Conservation (phyloP, 208 protist species). For the Herpetomonas muscarum region DNA sequence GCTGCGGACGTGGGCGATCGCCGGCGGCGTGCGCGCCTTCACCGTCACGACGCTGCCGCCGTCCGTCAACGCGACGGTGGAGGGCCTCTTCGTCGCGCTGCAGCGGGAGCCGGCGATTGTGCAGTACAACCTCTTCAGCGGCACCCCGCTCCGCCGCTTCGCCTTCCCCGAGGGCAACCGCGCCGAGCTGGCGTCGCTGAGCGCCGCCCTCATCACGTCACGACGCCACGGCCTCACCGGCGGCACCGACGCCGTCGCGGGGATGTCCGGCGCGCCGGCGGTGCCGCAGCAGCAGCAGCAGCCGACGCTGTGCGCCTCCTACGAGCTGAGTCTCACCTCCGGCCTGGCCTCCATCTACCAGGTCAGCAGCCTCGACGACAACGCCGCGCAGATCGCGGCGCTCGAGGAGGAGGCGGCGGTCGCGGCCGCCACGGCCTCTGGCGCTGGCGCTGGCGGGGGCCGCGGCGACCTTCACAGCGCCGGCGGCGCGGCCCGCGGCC, state of each 20-base stretch:
- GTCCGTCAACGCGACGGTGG: not conserved
- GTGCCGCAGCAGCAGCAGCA: not conserved
- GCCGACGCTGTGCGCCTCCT: constrained; percentile 18
- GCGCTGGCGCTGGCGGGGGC: not conserved
- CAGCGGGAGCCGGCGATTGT: constrained; percentile 38
- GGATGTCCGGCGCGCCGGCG: not conserved
- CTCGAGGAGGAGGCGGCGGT: not conserved
- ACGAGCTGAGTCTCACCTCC: constrained; percentile 15
- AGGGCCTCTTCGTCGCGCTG: constrained; percentile 56
- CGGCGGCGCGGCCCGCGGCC: no score
- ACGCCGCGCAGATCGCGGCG: not conserved
- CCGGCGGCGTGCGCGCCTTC: constrained; percentile 48
- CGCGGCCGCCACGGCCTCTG: not conserved
- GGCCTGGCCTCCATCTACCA: constrained; percentile 26
- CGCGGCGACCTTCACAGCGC: no score
- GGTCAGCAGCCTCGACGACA: constrained; percentile 3
- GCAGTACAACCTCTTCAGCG: constrained; percentile 76
- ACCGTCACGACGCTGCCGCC: constrained; percentile 6
- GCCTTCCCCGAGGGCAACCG: constrained; percentile 27
- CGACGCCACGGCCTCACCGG: not conserved
- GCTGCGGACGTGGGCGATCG: constrained; percentile 39
- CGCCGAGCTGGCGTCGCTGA: constrained; percentile 35
- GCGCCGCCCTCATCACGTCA: constrained; percentile 14
- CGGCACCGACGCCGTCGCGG: not conserved
- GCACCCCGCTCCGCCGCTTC: constrained; percentile 33